Conservation (phyloP, 306 rosid species). For the Luffa acutangula region DNA sequence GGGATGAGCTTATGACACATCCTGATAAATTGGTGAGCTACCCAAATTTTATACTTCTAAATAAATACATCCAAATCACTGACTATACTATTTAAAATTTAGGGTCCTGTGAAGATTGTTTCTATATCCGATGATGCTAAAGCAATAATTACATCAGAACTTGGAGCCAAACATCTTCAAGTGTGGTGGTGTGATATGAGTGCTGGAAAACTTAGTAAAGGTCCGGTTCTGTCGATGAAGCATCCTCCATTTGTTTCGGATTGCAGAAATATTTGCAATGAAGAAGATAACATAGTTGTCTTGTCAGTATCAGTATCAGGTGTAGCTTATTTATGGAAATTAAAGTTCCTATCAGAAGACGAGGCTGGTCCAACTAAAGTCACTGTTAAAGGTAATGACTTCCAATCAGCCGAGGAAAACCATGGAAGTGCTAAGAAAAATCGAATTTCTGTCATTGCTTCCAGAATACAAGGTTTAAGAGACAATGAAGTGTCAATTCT, state of each 20-base stretch:
- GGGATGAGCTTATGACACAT: slow-evolving; percentile 28
- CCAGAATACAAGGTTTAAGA: slow-evolving; percentile 27
- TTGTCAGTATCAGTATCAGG: slow-evolving; percentile 32
- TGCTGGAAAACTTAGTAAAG: slow-evolving; percentile 25
- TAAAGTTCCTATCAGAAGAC: slow-evolving; percentile 23
- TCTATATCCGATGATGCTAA: slow-evolving; percentile 37
- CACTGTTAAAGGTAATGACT: slow-evolving; percentile 14
- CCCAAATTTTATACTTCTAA: slow-evolving; percentile 1
- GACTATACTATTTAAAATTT: background rate
- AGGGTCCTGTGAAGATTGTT: slow-evolving; percentile 23
- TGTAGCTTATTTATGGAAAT: slow-evolving; percentile 26
- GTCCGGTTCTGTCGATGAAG: slow-evolving; percentile 35
- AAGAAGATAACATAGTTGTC: slow-evolving; percentile 24
- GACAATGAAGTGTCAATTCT: slow-evolving; percentile 23
- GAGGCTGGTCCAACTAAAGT: slow-evolving; percentile 27
- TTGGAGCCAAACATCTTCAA: slow-evolving; percentile 34
- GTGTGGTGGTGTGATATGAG: slow-evolving; percentile 44
- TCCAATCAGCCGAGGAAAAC: slow-evolving; percentile 20
- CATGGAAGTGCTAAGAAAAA: slow-evolving; percentile 25
- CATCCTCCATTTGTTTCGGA: slow-evolving; percentile 34
- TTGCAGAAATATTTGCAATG: slow-evolving; percentile 25
- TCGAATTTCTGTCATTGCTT: slow-evolving; percentile 23
- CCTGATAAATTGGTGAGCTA: slow-evolving; percentile 29
- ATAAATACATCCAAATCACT: background rate
- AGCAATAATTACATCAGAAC: slow-evolving; percentile 33